A percentile compares a stretch with the other conserved stretches of the same genome.
phyloP scores from a whole-genome alignment of 176 grass and related monocot species.

The Thinopyrum elongatum region DNA sequence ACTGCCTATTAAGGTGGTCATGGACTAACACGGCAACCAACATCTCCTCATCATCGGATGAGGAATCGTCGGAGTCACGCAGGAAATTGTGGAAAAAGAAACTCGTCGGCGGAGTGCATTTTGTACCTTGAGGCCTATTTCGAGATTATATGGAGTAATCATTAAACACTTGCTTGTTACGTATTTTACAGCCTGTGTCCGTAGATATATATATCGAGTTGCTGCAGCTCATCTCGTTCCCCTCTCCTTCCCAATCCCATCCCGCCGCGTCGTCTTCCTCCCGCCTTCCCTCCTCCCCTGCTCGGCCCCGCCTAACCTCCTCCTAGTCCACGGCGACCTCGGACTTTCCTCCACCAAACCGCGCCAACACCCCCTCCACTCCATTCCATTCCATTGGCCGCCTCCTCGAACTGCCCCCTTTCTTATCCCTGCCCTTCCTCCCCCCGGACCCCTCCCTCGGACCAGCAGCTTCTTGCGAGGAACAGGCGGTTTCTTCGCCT shows the following conservation, averaged over 20 bases:
- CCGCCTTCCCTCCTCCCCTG: neutral
- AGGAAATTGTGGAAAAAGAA: no score
- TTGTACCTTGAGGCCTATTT: no score
- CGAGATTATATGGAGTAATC: no score
- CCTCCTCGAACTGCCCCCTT: neutral
- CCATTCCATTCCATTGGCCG: neutral
- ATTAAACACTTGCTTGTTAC: no score
- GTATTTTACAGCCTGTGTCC: neutral
- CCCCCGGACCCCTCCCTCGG: neutral
- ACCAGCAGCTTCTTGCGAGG: neutral
- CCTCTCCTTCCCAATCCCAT: no score
- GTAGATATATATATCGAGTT: neutral
- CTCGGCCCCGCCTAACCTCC: slow-evolving; percentile 3
- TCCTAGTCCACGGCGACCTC: neutral
- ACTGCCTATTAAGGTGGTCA: no score
- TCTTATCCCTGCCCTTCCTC: neutral
- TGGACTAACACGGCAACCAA: no score
- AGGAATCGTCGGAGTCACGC: no score
- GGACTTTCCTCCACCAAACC: slow-evolving; percentile 29
- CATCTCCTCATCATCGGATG: no score
- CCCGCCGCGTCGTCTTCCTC: neutral
- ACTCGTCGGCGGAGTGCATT: no score
- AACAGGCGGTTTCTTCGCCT: no score
- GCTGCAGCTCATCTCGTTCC: neutral
- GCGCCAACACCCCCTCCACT: slow-evolving; percentile 14